Evolutionary conservation across 2,329 filamentous ascomycete genomes (phyloP).

Genomic region (Pleoardoris graminearum): DNA sequence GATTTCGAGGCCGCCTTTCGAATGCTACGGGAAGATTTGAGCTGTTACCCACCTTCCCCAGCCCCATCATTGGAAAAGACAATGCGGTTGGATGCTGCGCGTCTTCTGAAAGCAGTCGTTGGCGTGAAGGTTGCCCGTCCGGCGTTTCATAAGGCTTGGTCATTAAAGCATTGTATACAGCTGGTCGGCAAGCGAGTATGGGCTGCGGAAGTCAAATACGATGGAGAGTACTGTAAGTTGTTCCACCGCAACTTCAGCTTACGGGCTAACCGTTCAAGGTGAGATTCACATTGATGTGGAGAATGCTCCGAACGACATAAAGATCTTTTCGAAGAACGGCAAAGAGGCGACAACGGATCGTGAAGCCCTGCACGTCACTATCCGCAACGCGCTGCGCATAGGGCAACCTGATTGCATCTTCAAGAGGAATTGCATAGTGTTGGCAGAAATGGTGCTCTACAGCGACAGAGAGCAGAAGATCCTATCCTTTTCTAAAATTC

Average conservation of each 20-base stretch:
- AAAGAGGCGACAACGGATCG: constrained; percentile 83
- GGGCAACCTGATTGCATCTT: constrained; percentile 62
- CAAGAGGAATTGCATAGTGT: constrained; percentile 70
- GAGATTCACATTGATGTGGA: constrained; percentile 79
- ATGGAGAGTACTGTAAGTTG: constrained; percentile 67
- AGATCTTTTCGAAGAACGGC: constrained; percentile 90
- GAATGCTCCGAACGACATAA: constrained; percentile 60
- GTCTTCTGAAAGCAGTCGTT: constrained; percentile 43
- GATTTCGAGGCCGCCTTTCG: constrained; percentile 65
- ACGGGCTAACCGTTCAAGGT: constrained; percentile 1
- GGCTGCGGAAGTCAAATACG: constrained; percentile 80
- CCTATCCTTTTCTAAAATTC: constrained; percentile 77
- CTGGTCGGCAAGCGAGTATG: constrained; percentile 64
- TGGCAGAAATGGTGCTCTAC: constrained; percentile 82
- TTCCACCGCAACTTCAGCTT: background rate
- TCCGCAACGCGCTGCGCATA: constrained; percentile 67
- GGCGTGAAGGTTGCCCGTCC: constrained; percentile 54
- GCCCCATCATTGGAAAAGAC: constrained; percentile 34
- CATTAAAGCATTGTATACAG: constrained; percentile 72
- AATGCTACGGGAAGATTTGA: constrained; percentile 54
- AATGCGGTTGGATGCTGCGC: constrained; percentile 46
- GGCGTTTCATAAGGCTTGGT: constrained; percentile 50
- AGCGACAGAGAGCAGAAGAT: constrained; percentile 67
- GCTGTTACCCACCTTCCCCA: constrained; percentile 44
- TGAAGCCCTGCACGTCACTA: constrained; percentile 59